These are phyloP conservation scores for Coccinonectria pachysandricola DNA, from an alignment of 2,329 filamentous ascomycete species.

Conservation along the genomic window DNA sequence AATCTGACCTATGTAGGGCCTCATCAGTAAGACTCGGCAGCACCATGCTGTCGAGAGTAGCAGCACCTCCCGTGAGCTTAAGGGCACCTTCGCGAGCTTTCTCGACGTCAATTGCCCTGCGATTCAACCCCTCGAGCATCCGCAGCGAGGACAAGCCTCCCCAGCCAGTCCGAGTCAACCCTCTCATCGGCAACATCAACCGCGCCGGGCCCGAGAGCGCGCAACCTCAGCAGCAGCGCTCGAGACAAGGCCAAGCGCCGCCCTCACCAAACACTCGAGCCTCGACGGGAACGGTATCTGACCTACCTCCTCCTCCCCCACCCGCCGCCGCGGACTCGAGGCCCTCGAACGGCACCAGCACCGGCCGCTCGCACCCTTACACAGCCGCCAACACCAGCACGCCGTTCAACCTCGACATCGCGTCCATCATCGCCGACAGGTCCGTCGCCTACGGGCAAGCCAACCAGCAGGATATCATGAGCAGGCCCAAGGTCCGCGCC, in stretches of 20 bases:
- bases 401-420: slow-evolving; percentile 22
- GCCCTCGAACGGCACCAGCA: slow-evolving; percentile 1
- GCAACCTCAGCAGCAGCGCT: slow-evolving; percentile 2
- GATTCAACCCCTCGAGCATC: slow-evolving; percentile 7
- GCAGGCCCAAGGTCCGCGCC: slow-evolving; percentile 20
- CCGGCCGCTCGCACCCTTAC: slow-evolving; percentile 13
- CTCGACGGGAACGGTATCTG: slow-evolving; percentile 5
- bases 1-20: too few relatives aligned
- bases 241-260: not conserved
- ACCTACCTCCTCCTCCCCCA: slow-evolving; percentile 8
- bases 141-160: slow-evolving; percentile 3
- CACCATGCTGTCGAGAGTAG: slow-evolving; percentile 22
- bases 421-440: slow-evolving; percentile 25
- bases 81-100: slow-evolving; percentile 17
- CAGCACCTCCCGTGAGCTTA: slow-evolving; percentile 11
- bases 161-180: slow-evolving; percentile 16
- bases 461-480: slow-evolving; percentile 13
- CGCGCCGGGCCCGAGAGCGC: slow-evolving; percentile 7
- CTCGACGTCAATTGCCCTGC: slow-evolving; percentile 22
- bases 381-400: slow-evolving; percentile 14
- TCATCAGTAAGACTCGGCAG: slow-evolving; percentile 19
- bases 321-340: slow-evolving; percentile 1
- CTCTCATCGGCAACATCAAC: slow-evolving; percentile 20
- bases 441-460: slow-evolving; percentile 12
- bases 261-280: slow-evolving; percentile 1